A percentile compares a stretch with the other conserved stretches of the same genome.
phyloP scores from a whole-genome alignment of 1,284 basidiomycete species.

The Sparassis latifolia region DNA sequence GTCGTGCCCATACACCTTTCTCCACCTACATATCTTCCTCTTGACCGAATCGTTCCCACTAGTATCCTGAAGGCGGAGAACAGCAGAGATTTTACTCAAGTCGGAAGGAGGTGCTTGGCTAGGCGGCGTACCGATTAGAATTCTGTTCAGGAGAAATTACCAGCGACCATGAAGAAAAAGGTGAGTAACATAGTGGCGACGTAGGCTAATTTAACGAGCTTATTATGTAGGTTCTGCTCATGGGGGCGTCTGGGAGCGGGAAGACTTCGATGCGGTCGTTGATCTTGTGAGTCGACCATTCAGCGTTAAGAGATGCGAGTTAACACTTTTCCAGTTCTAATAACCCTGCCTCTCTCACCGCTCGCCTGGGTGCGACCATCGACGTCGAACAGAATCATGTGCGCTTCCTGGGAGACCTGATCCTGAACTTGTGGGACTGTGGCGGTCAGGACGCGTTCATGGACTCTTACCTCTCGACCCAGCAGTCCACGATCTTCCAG shows the following conservation, averaged over 20 bases:
- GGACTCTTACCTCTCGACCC: constrained; percentile 89
- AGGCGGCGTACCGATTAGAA: too few relatives aligned
- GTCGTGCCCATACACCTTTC: too few relatives aligned
- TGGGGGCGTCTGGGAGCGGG: constrained; percentile 89
- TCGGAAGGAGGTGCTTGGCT: too few relatives aligned
- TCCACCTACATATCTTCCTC: too few relatives aligned
- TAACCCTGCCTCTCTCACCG: constrained; percentile 88
- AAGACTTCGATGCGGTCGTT: constrained; percentile 98
- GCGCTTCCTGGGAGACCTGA: constrained; percentile 90
- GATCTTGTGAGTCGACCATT: constrained; percentile 73
- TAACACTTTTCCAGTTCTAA: constrained; percentile 60
- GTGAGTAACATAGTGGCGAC: constrained; percentile 6
- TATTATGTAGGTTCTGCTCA: constrained; percentile 69
- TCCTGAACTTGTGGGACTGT: constrained; percentile 97
- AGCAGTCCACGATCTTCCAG: constrained; percentile 89
- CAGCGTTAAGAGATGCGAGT: background rate
- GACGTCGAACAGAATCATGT: constrained; percentile 98
- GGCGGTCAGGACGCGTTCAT: constrained; percentile 98
- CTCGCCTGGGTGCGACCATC: constrained; percentile 91
- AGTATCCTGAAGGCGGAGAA: too few relatives aligned
- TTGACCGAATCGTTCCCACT: too few relatives aligned
- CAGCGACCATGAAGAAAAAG: constrained; percentile 27
- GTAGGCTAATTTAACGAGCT: background rate
- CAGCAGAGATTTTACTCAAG: too few relatives aligned
- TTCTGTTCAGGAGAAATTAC: too few relatives aligned